These are phyloP conservation scores for Pythium chondricola DNA, from an alignment of 352 stramenopile genomes.

Conservation along the genomic window DNA sequence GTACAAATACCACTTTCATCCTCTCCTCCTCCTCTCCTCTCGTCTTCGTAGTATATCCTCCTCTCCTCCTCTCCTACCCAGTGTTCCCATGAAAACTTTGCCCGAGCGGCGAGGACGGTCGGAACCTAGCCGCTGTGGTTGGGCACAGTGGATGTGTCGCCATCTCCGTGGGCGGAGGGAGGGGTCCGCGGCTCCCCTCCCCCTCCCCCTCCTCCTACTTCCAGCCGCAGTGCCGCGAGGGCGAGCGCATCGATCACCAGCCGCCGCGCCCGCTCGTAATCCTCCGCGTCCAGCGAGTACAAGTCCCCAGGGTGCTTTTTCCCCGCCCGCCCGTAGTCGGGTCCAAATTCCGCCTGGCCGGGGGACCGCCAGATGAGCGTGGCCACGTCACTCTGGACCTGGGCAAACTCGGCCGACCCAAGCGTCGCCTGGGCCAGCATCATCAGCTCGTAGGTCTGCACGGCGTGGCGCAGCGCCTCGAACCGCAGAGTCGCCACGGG, in stretches of 20 bases:
- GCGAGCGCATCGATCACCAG: slow-evolving; percentile 62
- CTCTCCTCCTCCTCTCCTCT: too few relatives aligned
- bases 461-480: slow-evolving; percentile 58
- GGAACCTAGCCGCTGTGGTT: too few relatives aligned
- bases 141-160: too few relatives aligned
- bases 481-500: slow-evolving; percentile 68
- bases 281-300: slow-evolving; percentile 61
- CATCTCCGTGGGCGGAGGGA: too few relatives aligned
- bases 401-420: slow-evolving; percentile 32
- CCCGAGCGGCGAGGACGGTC: too few relatives aligned
- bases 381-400: slow-evolving; percentile 43
- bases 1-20: too few relatives aligned
- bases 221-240: slow-evolving; percentile 10
- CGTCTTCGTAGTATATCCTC: too few relatives aligned
- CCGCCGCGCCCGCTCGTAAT: slow-evolving; percentile 55
- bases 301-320: slow-evolving; percentile 29
- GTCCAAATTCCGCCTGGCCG: slow-evolving; percentile 49
- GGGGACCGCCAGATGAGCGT: slow-evolving; percentile 54
- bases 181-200: too few relatives aligned
- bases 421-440: slow-evolving; percentile 35
- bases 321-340: slow-evolving; percentile 9
- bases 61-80: too few relatives aligned
- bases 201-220: too few relatives aligned
- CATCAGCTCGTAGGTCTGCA: slow-evolving; percentile 64
- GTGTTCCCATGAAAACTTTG: too few relatives aligned